Evolutionary conservation across 768 basidiomycete species (phyloP).

Genomic region (Chalciporus chontae): DNA sequence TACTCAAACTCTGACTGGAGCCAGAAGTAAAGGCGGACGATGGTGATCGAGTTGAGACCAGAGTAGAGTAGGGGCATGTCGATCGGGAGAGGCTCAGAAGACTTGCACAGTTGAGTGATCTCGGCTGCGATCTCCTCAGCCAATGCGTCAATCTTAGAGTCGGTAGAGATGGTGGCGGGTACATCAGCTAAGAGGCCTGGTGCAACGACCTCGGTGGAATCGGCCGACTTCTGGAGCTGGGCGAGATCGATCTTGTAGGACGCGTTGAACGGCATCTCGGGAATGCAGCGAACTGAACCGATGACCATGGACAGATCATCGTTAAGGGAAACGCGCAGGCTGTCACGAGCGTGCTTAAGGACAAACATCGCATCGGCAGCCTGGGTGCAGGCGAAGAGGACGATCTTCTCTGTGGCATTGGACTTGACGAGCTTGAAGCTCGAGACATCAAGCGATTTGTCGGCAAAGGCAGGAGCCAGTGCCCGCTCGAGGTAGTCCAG

Average conservation of each 20-base stretch:
- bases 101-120: slow-evolving; percentile 29
- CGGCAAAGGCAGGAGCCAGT: slow-evolving; percentile 22
- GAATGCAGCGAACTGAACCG: slow-evolving; percentile 22
- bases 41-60: slow-evolving; percentile 31
- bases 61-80: slow-evolving; percentile 32
- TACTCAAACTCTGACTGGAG: slow-evolving; percentile 32
- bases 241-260: slow-evolving; percentile 31
- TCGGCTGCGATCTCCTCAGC: slow-evolving; percentile 34
- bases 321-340: slow-evolving; percentile 13
- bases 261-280: slow-evolving; percentile 29
- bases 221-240: slow-evolving; percentile 24
- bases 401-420: slow-evolving; percentile 21
- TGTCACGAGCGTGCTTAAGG: slow-evolving; percentile 23
- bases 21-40: slow-evolving; percentile 31
- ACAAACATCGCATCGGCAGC: slow-evolving; percentile 17
- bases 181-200: slow-evolving; percentile 17
- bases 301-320: slow-evolving; percentile 23
- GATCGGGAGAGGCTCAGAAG: slow-evolving; percentile 22
- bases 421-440: slow-evolving; percentile 30
- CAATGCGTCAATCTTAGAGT: slow-evolving; percentile 18
- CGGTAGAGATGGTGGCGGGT: neutral
- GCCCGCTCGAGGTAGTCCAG: slow-evolving; percentile 27
- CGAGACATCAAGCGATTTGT: slow-evolving; percentile 14
- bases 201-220: slow-evolving; percentile 10
- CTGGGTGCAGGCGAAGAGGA: slow-evolving; percentile 21